Base-by-base conservation (phyloP, 768 basidiomycete genomes). In the Tylopilus felleus region DNA sequence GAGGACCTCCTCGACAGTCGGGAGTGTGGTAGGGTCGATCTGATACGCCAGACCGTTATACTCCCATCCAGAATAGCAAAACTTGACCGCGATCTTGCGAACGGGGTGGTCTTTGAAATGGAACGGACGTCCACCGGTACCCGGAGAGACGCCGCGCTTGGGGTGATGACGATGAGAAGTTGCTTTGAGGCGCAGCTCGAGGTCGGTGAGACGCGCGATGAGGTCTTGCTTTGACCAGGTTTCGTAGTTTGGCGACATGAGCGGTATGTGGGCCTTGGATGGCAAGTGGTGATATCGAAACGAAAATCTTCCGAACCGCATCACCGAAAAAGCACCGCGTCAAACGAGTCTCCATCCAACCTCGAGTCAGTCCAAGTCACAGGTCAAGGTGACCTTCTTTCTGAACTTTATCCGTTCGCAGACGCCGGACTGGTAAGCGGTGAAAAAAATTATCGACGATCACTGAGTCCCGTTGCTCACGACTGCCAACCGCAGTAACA, bases 21-120 rank as follows among this genome's bases (percentile, higher is more conserved):
- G 91, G 9, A 94, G 71, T 8, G 88, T 83, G 1, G 87, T 88
- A 8, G 79, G 77, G 27, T 75, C 78, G 35, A 74, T 66, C 68
- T 98, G 97, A 65, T 82, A 84, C 1, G 94, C 93, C 40, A 99
- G 80, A 13, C 96, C 97, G 51, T 86, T 85, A 67, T 96, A 98
- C 25, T 90, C 88, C 83, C 86, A 89, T 14, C 96, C 96, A 41
- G 91, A 83, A 65, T 98, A 99, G 66, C 84, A 88, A 67, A 98
- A 92, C 64, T 91, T 88, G 49, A 99, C 76, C 1, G 97, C 97
- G 56, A 99, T 93, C 73, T 98, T 98, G 49, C 90, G 87, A 35
- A 79, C 77, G 8, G 90, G 81, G 65, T 93, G 79, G 5, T 79
- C 73, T 21, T 80, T 68, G 69, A 93, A 90, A 55, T 84, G 71